Evolutionary conservation across 176 grass and related monocot genomes (phyloP).

Genomic region (Miscanthus lutarioriparius): DNA sequence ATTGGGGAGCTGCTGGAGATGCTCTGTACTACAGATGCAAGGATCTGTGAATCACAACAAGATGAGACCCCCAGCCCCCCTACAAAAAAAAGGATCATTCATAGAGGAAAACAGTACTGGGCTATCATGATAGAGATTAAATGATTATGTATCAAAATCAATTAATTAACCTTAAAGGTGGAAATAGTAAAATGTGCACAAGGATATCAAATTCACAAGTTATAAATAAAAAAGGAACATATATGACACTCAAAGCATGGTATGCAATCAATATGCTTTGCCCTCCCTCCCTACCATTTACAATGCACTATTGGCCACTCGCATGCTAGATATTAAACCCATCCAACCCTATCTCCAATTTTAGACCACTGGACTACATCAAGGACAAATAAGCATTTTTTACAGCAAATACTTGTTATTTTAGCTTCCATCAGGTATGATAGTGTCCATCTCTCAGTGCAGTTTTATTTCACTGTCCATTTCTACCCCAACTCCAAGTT

Average conservation of each 20-base stretch:
- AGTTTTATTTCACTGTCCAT: not conserved
- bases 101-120: not conserved
- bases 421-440: not conserved
- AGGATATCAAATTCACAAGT: not conserved
- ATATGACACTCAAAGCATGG: not conserved
- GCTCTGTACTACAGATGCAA: not conserved
- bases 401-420: not conserved
- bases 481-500: not conserved
- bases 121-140: not conserved
- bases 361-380: not conserved
- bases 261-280: not conserved
- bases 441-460: not conserved
- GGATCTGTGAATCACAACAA: not conserved
- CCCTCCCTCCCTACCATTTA: not conserved
- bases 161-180: not conserved
- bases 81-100: not conserved
- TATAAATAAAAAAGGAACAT: not conserved
- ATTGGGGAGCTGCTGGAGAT: too few species aligned
- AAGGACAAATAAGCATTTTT: not conserved
- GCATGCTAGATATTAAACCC: not conserved
- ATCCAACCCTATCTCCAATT: not conserved
- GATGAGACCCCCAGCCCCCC: not conserved
- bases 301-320: not conserved
- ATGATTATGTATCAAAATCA: not conserved
- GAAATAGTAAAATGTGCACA: not conserved